Evolutionary conservation across 352 stramenopile genomes (phyloP).

Genomic region (Phytopythium oedochilum): DNA sequence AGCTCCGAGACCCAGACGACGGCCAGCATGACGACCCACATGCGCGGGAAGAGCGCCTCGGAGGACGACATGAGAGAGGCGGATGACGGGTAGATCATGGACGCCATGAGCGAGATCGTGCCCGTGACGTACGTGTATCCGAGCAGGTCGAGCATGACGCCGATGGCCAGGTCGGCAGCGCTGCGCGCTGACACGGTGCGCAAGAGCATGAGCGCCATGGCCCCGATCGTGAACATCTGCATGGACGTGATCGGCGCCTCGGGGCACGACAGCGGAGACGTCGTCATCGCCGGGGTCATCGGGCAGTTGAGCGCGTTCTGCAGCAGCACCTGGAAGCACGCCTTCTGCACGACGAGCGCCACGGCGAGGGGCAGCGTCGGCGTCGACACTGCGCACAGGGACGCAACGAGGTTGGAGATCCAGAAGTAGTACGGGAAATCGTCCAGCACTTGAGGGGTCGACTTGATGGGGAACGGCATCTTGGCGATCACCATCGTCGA

Average conservation of each 20-base stretch:
- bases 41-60: slow-evolving; percentile 42
- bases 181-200: slow-evolving; percentile 16
- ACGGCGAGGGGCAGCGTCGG: slow-evolving; percentile 32
- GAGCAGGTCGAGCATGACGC: slow-evolving; percentile 41
- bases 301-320: slow-evolving; percentile 40
- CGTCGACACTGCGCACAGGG: slow-evolving; percentile 48
- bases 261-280: slow-evolving; percentile 9
- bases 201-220: slow-evolving; percentile 24
- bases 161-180: slow-evolving; percentile 32
- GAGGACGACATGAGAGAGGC: slow-evolving; percentile 43
- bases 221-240: slow-evolving; percentile 28
- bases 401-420: slow-evolving; percentile 41
- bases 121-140: slow-evolving; percentile 70
- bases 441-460: slow-evolving; percentile 21
- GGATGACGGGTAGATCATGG: slow-evolving; percentile 39
- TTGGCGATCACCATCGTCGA: slow-evolving; percentile 1
- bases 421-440: slow-evolving; percentile 33
- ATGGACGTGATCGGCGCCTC: slow-evolving; percentile 23
- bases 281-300: slow-evolving; percentile 7
- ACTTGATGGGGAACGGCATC: slow-evolving; percentile 26
- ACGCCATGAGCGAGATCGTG: slow-evolving; percentile 47
- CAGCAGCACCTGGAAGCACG: slow-evolving; percentile 30
- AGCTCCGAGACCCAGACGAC: slow-evolving; percentile 88
- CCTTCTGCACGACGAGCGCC: slow-evolving; percentile 32
- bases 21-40: slow-evolving; percentile 62